A percentile compares a stretch with the other conserved stretches of the same genome.
Evolutionary conservation across 148 eudicot genomes (phyloP).

Genomic region (Bassia scoparia): DNA sequence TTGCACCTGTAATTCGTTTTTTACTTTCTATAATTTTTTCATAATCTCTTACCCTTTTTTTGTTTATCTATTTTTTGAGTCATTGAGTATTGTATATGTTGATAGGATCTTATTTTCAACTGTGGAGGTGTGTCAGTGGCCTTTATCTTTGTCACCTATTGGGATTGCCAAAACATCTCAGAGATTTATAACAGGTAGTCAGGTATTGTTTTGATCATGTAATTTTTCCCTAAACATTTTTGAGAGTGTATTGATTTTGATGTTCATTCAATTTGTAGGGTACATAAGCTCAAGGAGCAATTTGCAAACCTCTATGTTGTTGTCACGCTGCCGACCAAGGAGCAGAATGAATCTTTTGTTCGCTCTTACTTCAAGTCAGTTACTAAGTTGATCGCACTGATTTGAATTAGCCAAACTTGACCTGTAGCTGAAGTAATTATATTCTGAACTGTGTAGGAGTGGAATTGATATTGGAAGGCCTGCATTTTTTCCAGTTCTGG

Average conservation of each 20-base stretch:
- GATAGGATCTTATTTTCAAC: slow-evolving; percentile 92
- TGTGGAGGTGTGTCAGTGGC: slow-evolving; percentile 91
- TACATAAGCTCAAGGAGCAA: slow-evolving; percentile 73
- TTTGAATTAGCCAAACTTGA: background rate
- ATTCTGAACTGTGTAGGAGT: slow-evolving; percentile 45
- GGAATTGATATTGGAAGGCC: slow-evolving; percentile 81
- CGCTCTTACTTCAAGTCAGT: slow-evolving; percentile 74
- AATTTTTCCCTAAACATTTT: background rate
- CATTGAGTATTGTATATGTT: slow-evolving; percentile 1
- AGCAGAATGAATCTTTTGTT: slow-evolving; percentile 76
- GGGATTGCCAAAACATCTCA: slow-evolving; percentile 43
- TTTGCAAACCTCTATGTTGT: slow-evolving; percentile 86
- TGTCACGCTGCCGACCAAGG: slow-evolving; percentile 70
- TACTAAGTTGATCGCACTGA: background rate
- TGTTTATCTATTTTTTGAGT: background rate
- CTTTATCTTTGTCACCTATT: slow-evolving; percentile 69
- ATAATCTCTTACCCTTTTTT: background rate
- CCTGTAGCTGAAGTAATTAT: slow-evolving; percentile 12
- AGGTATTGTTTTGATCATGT: slow-evolving; percentile 4
- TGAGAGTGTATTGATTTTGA: slow-evolving; percentile 18
- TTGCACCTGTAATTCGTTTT: slow-evolving; percentile 63
- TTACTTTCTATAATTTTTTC: background rate
- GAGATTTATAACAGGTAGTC: slow-evolving; percentile 59
- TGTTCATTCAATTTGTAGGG: slow-evolving; percentile 41
- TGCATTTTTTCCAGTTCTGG: slow-evolving; percentile 68